phyloP scores from a whole-genome alignment of 2,329 filamentous ascomycete genomes.

The Sclerotinia subarctica region DNA sequence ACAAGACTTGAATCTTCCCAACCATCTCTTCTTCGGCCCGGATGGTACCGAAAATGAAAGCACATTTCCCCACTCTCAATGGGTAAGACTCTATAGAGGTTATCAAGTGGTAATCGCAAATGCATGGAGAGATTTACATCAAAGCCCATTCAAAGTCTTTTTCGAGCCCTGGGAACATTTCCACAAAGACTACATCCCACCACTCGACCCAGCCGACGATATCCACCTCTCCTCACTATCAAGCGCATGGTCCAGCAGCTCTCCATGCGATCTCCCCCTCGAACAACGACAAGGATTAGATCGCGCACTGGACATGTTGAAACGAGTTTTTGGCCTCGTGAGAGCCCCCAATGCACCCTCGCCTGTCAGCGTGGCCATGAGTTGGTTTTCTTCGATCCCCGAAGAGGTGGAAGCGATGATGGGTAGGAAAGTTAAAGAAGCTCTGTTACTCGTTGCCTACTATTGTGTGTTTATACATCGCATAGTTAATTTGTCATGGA shows the following conservation, averaged over 20 bases:
- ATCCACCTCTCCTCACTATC: constrained; percentile 25
- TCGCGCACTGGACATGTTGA: constrained; percentile 21
- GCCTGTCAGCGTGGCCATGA: constrained; percentile 32
- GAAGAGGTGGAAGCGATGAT: constrained; percentile 39
- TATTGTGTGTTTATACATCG: constrained; percentile 42
- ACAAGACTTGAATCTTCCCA: constrained; percentile 30
- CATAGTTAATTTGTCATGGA: constrained; percentile 43
- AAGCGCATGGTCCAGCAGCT: constrained; percentile 24
- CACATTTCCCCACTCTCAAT: constrained; percentile 32
- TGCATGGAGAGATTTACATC: constrained; percentile 26
- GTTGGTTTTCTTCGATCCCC: constrained; percentile 41
- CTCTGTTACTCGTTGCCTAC: constrained; percentile 40
- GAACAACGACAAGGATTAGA: constrained; percentile 22
- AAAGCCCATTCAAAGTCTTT: constrained; percentile 32
- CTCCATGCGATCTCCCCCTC: neutral
- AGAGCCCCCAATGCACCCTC: constrained; percentile 30
- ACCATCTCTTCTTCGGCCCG: constrained; percentile 38
- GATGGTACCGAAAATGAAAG: constrained; percentile 28
- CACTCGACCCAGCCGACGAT: constrained; percentile 25
- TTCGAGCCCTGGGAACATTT: constrained; percentile 30
- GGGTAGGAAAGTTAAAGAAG: constrained; percentile 39
- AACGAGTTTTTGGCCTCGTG: constrained; percentile 29
- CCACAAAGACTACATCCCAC: constrained; percentile 22
- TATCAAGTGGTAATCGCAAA: constrained; percentile 30
- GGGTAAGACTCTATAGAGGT: constrained; percentile 38